Evolutionary conservation across 257 asterid genomes (phyloP).

Genomic region (Ajuga chamaepitys): DNA sequence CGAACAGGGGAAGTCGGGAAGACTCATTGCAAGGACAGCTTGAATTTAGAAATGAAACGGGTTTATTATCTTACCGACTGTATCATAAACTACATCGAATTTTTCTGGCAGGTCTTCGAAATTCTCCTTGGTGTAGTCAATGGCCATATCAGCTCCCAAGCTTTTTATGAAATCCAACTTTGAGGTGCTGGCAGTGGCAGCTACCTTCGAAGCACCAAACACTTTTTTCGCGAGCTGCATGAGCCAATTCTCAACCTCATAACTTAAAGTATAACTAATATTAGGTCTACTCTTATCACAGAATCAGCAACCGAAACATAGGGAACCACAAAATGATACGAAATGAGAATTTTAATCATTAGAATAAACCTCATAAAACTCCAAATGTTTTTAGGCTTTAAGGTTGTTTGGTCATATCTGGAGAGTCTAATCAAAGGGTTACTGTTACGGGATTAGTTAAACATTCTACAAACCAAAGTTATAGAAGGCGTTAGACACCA

Average conservation of each 20-base stretch:
- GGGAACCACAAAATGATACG: no score
- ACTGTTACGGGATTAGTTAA: no score
- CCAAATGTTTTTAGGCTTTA: no score
- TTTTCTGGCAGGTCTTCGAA: conserved; percentile 66
- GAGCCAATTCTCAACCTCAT: background rate
- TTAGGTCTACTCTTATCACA: no score
- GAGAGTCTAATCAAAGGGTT: no score
- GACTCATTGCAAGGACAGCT: background rate
- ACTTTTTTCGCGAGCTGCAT: conserved; percentile 79
- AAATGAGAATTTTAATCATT: no score
- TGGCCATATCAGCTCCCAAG: conserved; percentile 74
- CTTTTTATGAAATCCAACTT: conserved; percentile 62
- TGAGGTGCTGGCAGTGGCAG: conserved; percentile 72
- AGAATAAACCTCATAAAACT: no score
- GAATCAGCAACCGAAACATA: no score
- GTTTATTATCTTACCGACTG: conserved; percentile 60
- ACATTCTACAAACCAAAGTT: no score
- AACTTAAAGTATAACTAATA: no score
- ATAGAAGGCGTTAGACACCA: no score
- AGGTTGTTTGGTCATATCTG: no score
- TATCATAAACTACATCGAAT: conserved; percentile 69
- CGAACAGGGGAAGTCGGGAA: background rate
- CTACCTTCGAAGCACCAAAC: conserved; percentile 83
- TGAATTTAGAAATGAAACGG: background rate
- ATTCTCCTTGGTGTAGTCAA: conserved; percentile 82